Base-by-base conservation (phyloP, 2,329 filamentous ascomycete species). In the Diaporthe citrichinensis region DNA sequence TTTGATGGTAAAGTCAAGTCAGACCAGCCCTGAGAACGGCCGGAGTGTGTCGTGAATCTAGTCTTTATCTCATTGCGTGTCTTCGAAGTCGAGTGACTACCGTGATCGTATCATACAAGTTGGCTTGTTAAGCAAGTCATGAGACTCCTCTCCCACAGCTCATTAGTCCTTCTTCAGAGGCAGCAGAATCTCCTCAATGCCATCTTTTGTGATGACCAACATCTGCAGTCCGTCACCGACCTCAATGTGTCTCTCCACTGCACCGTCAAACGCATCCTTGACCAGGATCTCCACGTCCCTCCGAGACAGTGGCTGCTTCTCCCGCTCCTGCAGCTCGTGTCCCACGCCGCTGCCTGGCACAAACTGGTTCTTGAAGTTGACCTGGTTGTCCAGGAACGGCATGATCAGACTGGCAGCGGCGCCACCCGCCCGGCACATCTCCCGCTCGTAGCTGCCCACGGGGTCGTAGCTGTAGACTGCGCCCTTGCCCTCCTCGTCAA, bases 311-410 rank as follows among this genome's bases (percentile, higher is more conserved):
- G 94, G 94, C 81, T 92, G 88, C 76, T 90, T 89, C 83, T 92
- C 89, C 80, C 93, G 90, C 85, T 94, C 91, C 87, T 94, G 87
- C 80, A 98, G 87, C 72, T 92, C 93, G 85, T 98, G 94, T 58
- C 96, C 96, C 76, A 91, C 90, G 74, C 95, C 95, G 80, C 94
- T 96, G 62, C 93, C 94, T 15, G 96, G 95, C 74, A 97, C 90
- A 84, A 98, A 98, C 88, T 98, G 96, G 85, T 99, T 99, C 91
- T 98, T 99, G 90, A 96, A 96, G 88, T 98, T 98, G 88, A 99
- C 97, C 87, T 99, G 97, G 85, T 99, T 99, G 86, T 99, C 97
- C 82, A 99, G 87, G 90, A 99, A 99, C 1, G 97, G 97, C 94
- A 98, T 99, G 86, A 99, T 99, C 85, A 99, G 87, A 82, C 94